Conservation (phyloP, 139 green algal genomes). For the Astrephomene gubernaculifera region DNA sequence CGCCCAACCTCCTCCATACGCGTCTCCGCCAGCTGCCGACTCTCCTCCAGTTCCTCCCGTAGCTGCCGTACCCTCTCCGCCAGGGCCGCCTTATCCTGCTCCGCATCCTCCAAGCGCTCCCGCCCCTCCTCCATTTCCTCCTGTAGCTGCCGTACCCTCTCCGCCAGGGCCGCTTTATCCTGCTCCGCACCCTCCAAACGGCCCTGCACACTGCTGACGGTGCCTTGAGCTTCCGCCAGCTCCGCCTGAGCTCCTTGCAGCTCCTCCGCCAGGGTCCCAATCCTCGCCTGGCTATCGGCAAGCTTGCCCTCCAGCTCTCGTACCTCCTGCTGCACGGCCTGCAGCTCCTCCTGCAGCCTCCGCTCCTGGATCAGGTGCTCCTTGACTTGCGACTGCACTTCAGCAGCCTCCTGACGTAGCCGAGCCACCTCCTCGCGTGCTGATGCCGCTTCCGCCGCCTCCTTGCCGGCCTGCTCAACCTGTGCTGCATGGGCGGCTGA, state of each 20-base stretch:
- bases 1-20: neutral
- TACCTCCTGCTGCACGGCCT: neutral
- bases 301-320: neutral
- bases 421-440: neutral
- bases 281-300: neutral
- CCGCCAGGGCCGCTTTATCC: neutral
- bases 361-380: neutral
- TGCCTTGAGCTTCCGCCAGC: neutral
- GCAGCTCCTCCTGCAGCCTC: neutral
- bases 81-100: neutral
- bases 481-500: neutral
- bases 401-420: neutral
- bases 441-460: neutral
- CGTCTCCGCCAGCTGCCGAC: neutral
- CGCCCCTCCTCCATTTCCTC: neutral
- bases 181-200: constrained; percentile 1
- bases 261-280: neutral
- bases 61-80: neutral
- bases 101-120: neutral
- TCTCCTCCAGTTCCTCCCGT: constrained; percentile 20
- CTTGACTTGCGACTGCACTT: neutral
- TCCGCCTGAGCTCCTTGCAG: neutral
- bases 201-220: neutral
- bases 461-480: neutral
- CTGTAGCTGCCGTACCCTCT: too few species aligned